phyloP scores from a whole-genome alignment of 202 grass and related monocot genomes.

The Panicum virgatum region DNA sequence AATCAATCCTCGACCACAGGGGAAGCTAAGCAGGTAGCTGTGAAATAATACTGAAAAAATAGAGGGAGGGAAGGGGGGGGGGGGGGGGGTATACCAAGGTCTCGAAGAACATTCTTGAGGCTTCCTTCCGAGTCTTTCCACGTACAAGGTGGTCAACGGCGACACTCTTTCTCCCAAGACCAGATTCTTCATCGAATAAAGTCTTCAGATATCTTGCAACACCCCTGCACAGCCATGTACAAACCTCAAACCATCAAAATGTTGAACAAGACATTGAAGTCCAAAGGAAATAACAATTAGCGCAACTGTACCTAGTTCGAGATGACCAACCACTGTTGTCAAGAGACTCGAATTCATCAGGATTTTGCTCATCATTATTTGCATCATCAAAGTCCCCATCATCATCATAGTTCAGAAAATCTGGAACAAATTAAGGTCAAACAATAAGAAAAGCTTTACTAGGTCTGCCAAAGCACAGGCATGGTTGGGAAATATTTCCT shows the following conservation, averaged over 20 bases:
- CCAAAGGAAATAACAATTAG: conserved; percentile 11
- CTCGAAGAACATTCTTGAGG: conserved; percentile 99
- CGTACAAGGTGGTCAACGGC: conserved; percentile 70
- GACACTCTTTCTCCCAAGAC: conserved; percentile 71
- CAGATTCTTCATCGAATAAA: conserved; percentile 84
- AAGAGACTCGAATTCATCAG: conserved; percentile 71
- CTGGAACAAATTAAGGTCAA: conserved; percentile 42
- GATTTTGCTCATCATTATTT: conserved; percentile 59
- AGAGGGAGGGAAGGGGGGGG: too few species aligned
- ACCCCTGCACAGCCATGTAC: conserved; percentile 53
- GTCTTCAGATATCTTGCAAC: conserved; percentile 88
- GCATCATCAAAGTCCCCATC: conserved; percentile 65
- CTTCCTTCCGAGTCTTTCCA: conserved; percentile 92
- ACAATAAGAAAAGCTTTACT: conserved; percentile 28
- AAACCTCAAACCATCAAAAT: conserved; percentile 15
- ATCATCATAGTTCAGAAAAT: conserved; percentile 94
- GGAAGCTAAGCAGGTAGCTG: background rate
- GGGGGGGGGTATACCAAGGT: conserved; percentile 80
- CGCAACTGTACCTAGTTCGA: conserved; percentile 68
- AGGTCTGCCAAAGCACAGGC: background rate
- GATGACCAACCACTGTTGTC: conserved; percentile 98
- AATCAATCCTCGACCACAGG: background rate
- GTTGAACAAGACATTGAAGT: background rate
- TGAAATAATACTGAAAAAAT: background rate
- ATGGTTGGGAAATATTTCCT: conserved; percentile 2